phyloP scores from a whole-genome alignment of 1,284 basidiomycete species.

The Hemileia vastatrix region DNA sequence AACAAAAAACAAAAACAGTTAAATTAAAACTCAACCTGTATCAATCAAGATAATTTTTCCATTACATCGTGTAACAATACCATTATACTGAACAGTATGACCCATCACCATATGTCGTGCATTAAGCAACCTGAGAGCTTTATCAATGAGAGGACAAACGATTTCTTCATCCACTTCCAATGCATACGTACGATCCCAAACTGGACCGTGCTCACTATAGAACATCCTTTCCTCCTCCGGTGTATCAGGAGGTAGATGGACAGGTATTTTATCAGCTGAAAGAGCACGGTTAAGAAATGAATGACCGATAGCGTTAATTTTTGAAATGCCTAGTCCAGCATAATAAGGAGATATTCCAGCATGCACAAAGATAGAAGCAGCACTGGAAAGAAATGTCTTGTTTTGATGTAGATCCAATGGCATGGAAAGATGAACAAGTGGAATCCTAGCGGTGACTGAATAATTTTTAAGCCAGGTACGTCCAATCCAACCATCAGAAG shows the following conservation, averaged over 20 bases:
- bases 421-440: slow-evolving; percentile 37
- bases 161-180: slow-evolving; percentile 55
- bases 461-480: slow-evolving; percentile 77
- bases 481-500: slow-evolving; percentile 67
- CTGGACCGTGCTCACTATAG: slow-evolving; percentile 64
- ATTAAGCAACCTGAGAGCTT: slow-evolving; percentile 60
- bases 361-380: slow-evolving; percentile 70
- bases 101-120: slow-evolving; percentile 83
- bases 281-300: slow-evolving; percentile 60
- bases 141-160: slow-evolving; percentile 62
- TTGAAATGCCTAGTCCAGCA: slow-evolving; percentile 51
- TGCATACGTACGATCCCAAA: slow-evolving; percentile 62
- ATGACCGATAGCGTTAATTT: slow-evolving; percentile 63
- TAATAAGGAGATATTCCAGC: slow-evolving; percentile 32
- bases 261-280: slow-evolving; percentile 50
- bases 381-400: slow-evolving; percentile 27
- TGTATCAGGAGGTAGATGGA: slow-evolving; percentile 60
- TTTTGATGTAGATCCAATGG: slow-evolving; percentile 13
- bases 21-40: slow-evolving; percentile 46
- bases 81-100: slow-evolving; percentile 79
- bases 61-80: slow-evolving; percentile 68
- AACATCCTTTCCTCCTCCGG: slow-evolving; percentile 60
- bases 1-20: no score
- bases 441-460: slow-evolving; percentile 66
- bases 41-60: slow-evolving; percentile 87